Base-by-base conservation (phyloP, 176 grass and related monocot genomes). In the Luzula sylvatica region DNA sequence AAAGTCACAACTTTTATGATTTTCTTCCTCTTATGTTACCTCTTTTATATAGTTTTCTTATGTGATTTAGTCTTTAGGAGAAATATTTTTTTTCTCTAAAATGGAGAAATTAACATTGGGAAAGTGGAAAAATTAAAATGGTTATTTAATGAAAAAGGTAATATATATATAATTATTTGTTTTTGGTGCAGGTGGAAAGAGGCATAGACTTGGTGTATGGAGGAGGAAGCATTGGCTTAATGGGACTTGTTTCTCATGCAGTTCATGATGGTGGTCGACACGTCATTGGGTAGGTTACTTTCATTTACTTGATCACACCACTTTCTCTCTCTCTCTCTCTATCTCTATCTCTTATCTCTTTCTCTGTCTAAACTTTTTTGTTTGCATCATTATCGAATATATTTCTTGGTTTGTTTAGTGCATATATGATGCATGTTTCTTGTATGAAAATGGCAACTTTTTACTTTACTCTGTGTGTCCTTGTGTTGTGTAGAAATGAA, bases 171-270 rank as follows among this genome's bases (percentile, higher is more conserved):
- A 21, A 52, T 13, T 49, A 15, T 19, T 12, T 53, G 62, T 47
- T 48, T 21, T 8, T 68, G 62, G 17, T 81, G 66, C 63, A 95
- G 90, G 90, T 88, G 64, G 81, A 86, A 68, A 79, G 75, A 69
- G 90, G 84, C 62, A 95, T 95, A 58, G 90, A 95, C 74, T 59
- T 95, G 70, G 90, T 95, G 62, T 95, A 95, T 46, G 90, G 90
- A 12, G 90, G 90, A 43, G 84, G 90, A 24, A 88, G 83, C 77
- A 88, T 95, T 25, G 90, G 90, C 44, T 79, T 95, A 67, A 95
- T 95, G 90, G 90, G 90, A 5, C 49, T 95, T 24, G 77, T 95
- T 64, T 95, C 80, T 52, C 90, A 88, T 65, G 90, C 90, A 47
- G 90, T 95, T 62, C 90, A 88, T 76, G 83, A 95, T 59, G 90